These are phyloP conservation scores for Lasiosphaeria miniovina DNA, from an alignment of 495 filamentous ascomycete genomes.

Conservation along the genomic window DNA sequence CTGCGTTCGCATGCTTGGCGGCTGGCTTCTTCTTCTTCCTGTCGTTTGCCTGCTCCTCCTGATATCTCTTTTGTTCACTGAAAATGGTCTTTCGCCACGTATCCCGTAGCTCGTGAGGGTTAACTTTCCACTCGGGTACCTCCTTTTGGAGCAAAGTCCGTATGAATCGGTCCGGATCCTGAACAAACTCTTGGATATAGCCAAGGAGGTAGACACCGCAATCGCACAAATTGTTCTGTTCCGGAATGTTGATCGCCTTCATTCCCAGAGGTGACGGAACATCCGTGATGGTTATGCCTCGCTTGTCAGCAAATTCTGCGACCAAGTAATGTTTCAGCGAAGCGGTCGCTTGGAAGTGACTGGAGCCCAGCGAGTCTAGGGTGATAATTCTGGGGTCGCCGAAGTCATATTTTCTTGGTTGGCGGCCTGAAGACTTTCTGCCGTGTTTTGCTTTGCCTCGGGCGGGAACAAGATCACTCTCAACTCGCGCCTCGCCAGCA, in stretches of 20 bases:
- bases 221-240: constrained; percentile 81
- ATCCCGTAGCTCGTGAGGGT: constrained; percentile 33
- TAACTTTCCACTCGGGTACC: constrained; percentile 33
- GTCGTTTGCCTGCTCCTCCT: constrained; percentile 21
- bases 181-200: constrained; percentile 77
- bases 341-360: constrained; percentile 58
- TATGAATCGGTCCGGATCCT: constrained; percentile 62
- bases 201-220: constrained; percentile 84
- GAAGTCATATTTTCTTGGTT: constrained; percentile 35
- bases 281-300: constrained; percentile 54
- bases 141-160: constrained; percentile 32
- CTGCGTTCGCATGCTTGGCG: not conserved
- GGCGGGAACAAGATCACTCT: not conserved
- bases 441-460: constrained; percentile 14
- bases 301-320: constrained; percentile 68
- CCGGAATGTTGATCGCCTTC: constrained; percentile 67
- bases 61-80: constrained; percentile 32
- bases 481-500: constrained; percentile 10
- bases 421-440: constrained; percentile 22
- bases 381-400: constrained; percentile 71
- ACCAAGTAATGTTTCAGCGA: constrained; percentile 74
- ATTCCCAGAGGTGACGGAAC: constrained; percentile 55
- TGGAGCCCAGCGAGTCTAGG: constrained; percentile 73
- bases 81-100: constrained; percentile 39
- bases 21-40: constrained; percentile 20